Evolutionary conservation across 345 rosid genomes (phyloP).

Genomic region (Luvunga scandens): DNA sequence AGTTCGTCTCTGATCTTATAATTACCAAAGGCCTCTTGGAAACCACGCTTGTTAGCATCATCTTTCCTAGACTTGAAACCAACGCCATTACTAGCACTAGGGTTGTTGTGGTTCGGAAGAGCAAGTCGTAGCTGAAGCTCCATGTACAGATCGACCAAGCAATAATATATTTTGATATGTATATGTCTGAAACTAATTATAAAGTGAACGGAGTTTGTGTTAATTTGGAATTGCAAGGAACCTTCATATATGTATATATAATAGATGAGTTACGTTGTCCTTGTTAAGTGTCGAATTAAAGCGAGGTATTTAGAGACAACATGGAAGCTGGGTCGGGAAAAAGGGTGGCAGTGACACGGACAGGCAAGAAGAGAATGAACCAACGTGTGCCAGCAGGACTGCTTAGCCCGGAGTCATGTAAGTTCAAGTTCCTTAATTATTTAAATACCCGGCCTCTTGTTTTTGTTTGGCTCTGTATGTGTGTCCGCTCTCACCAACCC

Average conservation of each 20-base stretch:
- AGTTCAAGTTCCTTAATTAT: too few relatives aligned
- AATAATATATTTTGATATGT: too few relatives aligned
- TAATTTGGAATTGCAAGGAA: not conserved
- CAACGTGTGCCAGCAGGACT: conserved; percentile 25
- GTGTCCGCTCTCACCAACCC: conserved; percentile 17
- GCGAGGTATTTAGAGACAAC: conserved; percentile 40
- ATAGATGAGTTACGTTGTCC: conserved; percentile 16
- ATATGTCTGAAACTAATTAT: not conserved
- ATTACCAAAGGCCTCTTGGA: conserved; percentile 27
- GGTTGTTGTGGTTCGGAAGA: conserved; percentile 26
- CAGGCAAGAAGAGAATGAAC: conserved; percentile 30
- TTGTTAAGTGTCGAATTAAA: conserved; percentile 20
- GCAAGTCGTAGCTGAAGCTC: conserved; percentile 54
- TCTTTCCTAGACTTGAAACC: conserved; percentile 11
- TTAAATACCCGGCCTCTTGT: too few relatives aligned
- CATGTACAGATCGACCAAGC: conserved; percentile 20
- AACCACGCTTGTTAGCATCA: conserved; percentile 29
- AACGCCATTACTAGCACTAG: not conserved
- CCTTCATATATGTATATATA: conserved; percentile 3
- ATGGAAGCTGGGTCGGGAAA: conserved; percentile 62
- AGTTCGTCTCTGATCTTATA: not conserved
- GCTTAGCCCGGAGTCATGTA: not conserved
- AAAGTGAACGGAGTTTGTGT: conserved; percentile 12
- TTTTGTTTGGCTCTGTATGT: not conserved
- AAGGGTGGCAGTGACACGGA: conserved; percentile 56